Evolutionary conservation across 2,329 filamentous ascomycete genomes (phyloP).

Genomic region (Colletotrichum chrysophilum): DNA sequence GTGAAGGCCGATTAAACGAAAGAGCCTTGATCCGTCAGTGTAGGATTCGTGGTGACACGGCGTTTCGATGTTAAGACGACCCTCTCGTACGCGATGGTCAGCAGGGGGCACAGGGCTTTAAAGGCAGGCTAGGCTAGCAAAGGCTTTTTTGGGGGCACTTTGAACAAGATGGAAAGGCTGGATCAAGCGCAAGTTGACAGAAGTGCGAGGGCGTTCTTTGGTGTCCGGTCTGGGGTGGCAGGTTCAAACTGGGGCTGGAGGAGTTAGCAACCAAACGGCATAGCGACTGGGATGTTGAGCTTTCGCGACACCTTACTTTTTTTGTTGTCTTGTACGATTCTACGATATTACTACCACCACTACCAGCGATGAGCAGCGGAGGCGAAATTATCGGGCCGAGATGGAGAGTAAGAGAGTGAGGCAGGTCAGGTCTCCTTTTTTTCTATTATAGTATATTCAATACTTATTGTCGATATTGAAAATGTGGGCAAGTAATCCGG

Average conservation of each 20-base stretch:
- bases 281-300: constrained; percentile 21
- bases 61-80: constrained; percentile 1
- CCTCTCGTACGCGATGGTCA: neutral
- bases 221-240: constrained; percentile 12
- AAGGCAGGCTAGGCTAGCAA: constrained; percentile 1
- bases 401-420: neutral
- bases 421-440: neutral
- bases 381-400: neutral
- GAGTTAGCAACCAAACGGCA: constrained; percentile 24
- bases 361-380: neutral
- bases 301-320: constrained; percentile 20
- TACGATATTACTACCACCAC: constrained; percentile 5
- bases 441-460: constrained; percentile 15
- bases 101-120: neutral
- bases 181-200: neutral
- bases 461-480: neutral
- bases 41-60: neutral
- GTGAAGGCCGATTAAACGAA: neutral
- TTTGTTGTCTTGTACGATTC: constrained; percentile 3
- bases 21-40: neutral
- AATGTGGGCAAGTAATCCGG: neutral
- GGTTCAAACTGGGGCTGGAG: constrained; percentile 8
- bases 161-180: constrained; percentile 7
- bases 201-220: constrained; percentile 18
- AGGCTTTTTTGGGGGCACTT: neutral